Evolutionary conservation across 164 flowering plant species (phyloP), one percentile per base, ranked within the genome.

Genomic region (Vitis labrusca): DNA sequence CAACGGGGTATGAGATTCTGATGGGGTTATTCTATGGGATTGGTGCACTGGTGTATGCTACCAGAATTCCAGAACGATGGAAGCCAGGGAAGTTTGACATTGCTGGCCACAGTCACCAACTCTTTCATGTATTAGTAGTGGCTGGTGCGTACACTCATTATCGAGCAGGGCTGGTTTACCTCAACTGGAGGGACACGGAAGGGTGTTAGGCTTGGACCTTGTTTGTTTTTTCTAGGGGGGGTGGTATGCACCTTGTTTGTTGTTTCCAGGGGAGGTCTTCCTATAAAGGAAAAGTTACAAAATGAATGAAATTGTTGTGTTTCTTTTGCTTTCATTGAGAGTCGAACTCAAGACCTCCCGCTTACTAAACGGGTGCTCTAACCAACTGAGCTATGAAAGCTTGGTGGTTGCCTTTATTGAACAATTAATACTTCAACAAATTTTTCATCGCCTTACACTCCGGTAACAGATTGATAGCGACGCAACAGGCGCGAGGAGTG

Each of bases 321-420:
- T 9, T 10, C 27, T 37, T 88, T 37, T 88, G 92, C 96, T 93
- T 83, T 93, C 94, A 76, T 85, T 89, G 91, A 91, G 95, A 90
- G 89, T 91, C 63, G 96, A 92, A 89, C 93, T 93, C 92, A 89
- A 88, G 92, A 91, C 95, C 93, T 93, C 97, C 95, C 93, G 93
- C 97, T 93, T 91, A 93, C 97, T 88, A 91, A 93, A 93, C 91
- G 97, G 97, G 92, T 91, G 98, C 95, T 93, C 97, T 93, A 93
- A 91, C 98, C 89, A 81, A 79, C 86, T 83, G 84, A 83, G 86
- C 83, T 83, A 81, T 72, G 84, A 83, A 78, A 83, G 82, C 86
- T 2, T 32, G 44, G 0, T 32, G 6, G 44, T 6, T 32, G 23
- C 23, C 23, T 19, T 23, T 23, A 23, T 1, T 23, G 27, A 23